These are phyloP conservation scores for Bisporella sp. DNA, from an alignment of 2,329 filamentous ascomycete genomes.

Conservation along the genomic window DNA sequence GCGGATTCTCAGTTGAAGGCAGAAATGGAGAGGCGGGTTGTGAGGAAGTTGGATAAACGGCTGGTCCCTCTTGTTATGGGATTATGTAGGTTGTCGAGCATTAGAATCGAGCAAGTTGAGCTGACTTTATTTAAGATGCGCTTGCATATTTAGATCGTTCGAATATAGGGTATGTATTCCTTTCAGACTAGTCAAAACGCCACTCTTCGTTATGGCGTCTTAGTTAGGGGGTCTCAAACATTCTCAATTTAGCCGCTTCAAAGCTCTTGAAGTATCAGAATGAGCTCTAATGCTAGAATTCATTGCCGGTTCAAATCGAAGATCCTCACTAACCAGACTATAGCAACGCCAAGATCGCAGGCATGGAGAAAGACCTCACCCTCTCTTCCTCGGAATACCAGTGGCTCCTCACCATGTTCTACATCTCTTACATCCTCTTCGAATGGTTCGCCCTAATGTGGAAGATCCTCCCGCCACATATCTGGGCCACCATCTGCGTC, in stretches of 20 bases:
- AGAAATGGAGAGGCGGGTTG: slow-evolving; percentile 39
- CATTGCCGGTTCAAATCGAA: background rate
- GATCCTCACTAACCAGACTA: background rate
- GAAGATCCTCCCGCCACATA: slow-evolving; percentile 32
- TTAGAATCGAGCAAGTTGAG: no score
- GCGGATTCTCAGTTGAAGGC: background rate
- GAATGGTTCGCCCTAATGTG: slow-evolving; percentile 33
- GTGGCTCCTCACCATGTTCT: slow-evolving; percentile 35
- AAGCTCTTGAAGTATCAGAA: no score
- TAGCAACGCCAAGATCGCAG: slow-evolving; percentile 47
- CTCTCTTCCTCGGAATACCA: slow-evolving; percentile 35
- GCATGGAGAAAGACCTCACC: slow-evolving; percentile 42
- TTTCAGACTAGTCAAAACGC: background rate
- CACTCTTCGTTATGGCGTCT: no score
- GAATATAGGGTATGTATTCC: slow-evolving; percentile 36
- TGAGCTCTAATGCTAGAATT: no score
- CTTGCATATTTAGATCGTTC: slow-evolving; percentile 41
- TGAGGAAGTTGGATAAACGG: slow-evolving; percentile 50
- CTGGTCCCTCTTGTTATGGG: slow-evolving; percentile 36
- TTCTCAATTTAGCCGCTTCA: no score
- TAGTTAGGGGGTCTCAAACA: no score
- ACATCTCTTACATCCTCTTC: slow-evolving; percentile 33
- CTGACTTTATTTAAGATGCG: slow-evolving; percentile 28
- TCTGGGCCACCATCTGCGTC: slow-evolving; percentile 29
- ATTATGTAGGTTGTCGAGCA: slow-evolving; percentile 6